phyloP scores from a whole-genome alignment of 2,329 filamentous ascomycete species.

The Helminthosporium solani region DNA sequence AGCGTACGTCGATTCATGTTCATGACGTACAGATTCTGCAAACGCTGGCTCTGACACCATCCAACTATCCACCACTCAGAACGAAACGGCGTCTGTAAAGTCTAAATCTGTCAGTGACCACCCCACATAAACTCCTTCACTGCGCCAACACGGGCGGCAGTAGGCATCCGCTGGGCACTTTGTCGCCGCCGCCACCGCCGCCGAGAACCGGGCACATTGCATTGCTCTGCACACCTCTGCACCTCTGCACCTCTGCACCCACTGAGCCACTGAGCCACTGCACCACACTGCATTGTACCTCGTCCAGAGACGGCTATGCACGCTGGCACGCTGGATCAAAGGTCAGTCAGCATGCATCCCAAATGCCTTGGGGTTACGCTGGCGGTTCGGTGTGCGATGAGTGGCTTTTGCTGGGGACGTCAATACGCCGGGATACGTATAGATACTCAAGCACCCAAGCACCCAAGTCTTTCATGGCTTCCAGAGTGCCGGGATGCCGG shows the following conservation, averaged over 20 bases:
- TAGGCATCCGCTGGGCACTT: slow-evolving; percentile 5
- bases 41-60: slow-evolving; percentile 8
- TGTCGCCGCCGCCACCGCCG: no score
- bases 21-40: slow-evolving; percentile 26
- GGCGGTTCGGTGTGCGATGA: slow-evolving; percentile 5
- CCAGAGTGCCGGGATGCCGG: slow-evolving; percentile 14
- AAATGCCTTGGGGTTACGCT: slow-evolving; percentile 12
- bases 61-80: slow-evolving; percentile 19
- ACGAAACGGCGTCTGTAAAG: slow-evolving; percentile 18
- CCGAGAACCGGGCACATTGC: no score
- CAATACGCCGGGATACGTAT: no score
- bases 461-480: slow-evolving; percentile 11
- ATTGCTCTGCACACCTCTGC: no score
- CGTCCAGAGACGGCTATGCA: neutral
- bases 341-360: slow-evolving; percentile 2
- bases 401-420: slow-evolving; percentile 2
- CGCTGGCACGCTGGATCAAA: neutral
- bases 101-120: slow-evolving; percentile 13
- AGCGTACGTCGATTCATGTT: neutral
- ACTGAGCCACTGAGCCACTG: no score
- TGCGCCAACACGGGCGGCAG: slow-evolving; percentile 3
- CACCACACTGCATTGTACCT: neutral
- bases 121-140: neutral
- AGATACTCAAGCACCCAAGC: no score
- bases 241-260: no score